Conservation (phyloP, 2,329 filamentous ascomycete species). For the Alternaria alternata region DNA sequence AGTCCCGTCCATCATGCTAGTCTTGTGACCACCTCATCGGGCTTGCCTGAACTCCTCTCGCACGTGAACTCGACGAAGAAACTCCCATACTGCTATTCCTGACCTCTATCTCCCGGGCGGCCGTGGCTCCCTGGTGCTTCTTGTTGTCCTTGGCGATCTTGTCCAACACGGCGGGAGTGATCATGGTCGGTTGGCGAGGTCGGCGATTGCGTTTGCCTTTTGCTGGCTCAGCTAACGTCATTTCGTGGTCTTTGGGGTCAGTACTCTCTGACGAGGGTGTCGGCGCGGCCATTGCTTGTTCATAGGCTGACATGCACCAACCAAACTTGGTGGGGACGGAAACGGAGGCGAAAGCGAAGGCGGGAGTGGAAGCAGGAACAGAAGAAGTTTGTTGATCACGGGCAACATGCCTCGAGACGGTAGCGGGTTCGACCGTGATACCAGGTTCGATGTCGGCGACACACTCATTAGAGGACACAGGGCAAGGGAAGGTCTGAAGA, state of each 20-base stretch:
- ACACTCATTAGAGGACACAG: background rate
- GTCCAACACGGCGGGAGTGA: background rate
- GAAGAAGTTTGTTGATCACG: background rate
- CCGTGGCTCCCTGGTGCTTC: background rate
- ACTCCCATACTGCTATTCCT: background rate
- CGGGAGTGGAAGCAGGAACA: background rate
- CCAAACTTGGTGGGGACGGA: no score
- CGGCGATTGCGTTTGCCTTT: background rate
- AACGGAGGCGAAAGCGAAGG: background rate
- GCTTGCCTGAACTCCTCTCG: background rate
- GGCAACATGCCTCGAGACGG: background rate
- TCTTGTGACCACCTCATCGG: constrained; percentile 14
- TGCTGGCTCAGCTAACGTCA: background rate
- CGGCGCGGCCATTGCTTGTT: background rate
- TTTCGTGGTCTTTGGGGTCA: background rate
- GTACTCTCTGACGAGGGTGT: background rate
- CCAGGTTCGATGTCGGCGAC: background rate
- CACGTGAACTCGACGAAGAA: background rate
- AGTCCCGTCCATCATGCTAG: background rate
- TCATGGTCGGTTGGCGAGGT: background rate
- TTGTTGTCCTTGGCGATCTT: background rate
- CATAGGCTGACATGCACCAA: background rate
- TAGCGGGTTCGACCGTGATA: background rate
- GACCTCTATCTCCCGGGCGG: background rate
- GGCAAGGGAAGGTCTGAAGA: background rate